Conservation (phyloP, 345 rosid genomes). For the Clausena lansium region DNA sequence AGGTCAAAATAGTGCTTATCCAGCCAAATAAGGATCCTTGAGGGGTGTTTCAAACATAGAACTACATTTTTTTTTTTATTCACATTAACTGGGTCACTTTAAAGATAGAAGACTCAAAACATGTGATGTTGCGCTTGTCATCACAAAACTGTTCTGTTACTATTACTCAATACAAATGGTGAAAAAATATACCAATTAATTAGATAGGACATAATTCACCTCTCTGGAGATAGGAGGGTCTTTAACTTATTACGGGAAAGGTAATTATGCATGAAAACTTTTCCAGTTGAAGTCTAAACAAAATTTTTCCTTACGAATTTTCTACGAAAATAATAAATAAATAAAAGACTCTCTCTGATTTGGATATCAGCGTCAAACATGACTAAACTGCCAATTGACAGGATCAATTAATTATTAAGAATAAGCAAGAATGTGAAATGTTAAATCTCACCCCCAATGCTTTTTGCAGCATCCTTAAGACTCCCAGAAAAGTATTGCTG, state of each 20-base stretch:
- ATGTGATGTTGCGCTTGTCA: too few relatives aligned
- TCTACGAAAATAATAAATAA: not conserved
- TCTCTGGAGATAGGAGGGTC: not conserved
- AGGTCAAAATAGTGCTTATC: not conserved
- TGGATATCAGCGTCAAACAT: not conserved
- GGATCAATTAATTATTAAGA: not conserved
- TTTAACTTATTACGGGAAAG: not conserved
- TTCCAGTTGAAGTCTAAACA: not conserved
- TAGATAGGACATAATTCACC: not conserved
- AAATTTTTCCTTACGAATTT: not conserved
- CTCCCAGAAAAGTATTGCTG: slow-evolving; percentile 91
- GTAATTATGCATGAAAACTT: not conserved
- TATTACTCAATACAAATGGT: too few relatives aligned
- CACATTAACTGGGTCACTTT: too few relatives aligned
- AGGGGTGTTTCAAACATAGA: too few relatives aligned
- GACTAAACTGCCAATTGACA: not conserved
- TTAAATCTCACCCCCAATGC: slow-evolving; percentile 74
- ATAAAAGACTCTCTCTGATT: not conserved
- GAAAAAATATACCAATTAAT: not conserved
- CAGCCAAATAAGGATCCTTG: not conserved
- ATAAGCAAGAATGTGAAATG: not conserved
- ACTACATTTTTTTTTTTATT: too few relatives aligned
- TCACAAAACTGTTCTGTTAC: too few relatives aligned
- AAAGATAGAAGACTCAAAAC: too few relatives aligned
- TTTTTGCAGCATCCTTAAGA: slow-evolving; percentile 92